phyloP scores from a whole-genome alignment of 192 early-diverging fungal genomes.

The Radiomyces spectabilis region DNA sequence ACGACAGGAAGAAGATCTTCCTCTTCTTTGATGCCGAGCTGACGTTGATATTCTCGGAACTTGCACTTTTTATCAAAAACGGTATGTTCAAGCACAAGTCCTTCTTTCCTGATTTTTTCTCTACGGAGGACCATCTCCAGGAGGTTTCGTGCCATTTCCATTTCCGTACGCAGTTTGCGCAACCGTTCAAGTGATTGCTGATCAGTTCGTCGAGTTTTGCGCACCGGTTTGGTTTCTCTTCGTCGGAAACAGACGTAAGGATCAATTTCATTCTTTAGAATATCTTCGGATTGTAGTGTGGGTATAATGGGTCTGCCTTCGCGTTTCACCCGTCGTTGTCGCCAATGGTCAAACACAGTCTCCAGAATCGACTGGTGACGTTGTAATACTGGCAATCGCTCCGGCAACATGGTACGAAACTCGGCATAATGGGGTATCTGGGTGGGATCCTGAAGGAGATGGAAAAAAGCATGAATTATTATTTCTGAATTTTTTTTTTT shows the following conservation, averaged over 20 bases:
- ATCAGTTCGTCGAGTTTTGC: constrained; percentile 71
- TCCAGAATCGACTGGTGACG: background rate
- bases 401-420: constrained; percentile 10
- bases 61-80: constrained; percentile 24
- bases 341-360: constrained; percentile 20
- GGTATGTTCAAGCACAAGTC: constrained; percentile 52
- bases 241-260: constrained; percentile 87
- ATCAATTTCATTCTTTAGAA: constrained; percentile 50
- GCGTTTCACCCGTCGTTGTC: constrained; percentile 10
- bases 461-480: too few relatives aligned
- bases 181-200: constrained; percentile 67
- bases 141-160: constrained; percentile 55
- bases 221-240: constrained; percentile 66
- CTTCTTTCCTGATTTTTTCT: constrained; percentile 56
- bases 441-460: constrained; percentile 25
- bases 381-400: background rate
- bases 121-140: constrained; percentile 66
- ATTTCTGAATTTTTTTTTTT: too few relatives aligned
- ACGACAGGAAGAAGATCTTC: constrained; percentile 9
- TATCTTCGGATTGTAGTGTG: constrained; percentile 47
- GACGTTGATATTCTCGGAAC: constrained; percentile 19
- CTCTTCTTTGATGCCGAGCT: constrained; percentile 24
- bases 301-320: constrained; percentile 16
- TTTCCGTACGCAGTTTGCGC: constrained; percentile 55
- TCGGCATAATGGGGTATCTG: constrained; percentile 19